A percentile compares a stretch with the other conserved stretches of the same genome.
phyloP scores from a whole-genome alignment of 1,284 basidiomycete species.

The Polyporus tsugae region DNA sequence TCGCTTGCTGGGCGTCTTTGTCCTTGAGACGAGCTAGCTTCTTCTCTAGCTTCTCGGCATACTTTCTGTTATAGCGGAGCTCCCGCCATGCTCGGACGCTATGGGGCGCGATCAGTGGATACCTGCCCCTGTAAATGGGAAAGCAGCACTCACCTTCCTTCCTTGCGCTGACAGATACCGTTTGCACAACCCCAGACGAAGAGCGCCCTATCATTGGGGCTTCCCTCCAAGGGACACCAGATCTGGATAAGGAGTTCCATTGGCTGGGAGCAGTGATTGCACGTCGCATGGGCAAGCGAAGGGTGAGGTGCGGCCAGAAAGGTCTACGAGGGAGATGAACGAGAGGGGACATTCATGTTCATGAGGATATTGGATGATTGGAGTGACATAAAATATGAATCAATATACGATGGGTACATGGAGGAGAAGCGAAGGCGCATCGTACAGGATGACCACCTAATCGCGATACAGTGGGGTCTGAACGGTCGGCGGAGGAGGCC shows the following conservation, averaged over 20 bases:
- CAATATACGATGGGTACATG: conserved; percentile 51
- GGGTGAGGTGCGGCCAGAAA: conserved; percentile 44
- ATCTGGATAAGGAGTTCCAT: conserved; percentile 85
- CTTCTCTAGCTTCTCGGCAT: conserved; percentile 73
- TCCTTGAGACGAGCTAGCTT: conserved; percentile 46
- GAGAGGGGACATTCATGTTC: not conserved
- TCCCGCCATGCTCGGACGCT: conserved; percentile 84
- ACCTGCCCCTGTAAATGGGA: not conserved
- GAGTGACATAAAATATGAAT: conserved; percentile 35
- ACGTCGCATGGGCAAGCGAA: conserved; percentile 52
- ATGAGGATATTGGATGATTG: conserved; percentile 12
- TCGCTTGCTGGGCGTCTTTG: conserved; percentile 47
- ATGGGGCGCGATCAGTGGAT: conserved; percentile 21
- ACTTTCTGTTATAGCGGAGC: conserved; percentile 72
- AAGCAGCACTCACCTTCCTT: conserved; percentile 54
- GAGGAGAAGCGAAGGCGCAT: conserved; percentile 48
- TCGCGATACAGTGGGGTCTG: conserved; percentile 82
- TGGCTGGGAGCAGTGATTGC: conserved; percentile 71
- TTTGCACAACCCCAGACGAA: conserved; percentile 84
- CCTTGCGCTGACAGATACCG: conserved; percentile 71
- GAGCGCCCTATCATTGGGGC: conserved; percentile 80
- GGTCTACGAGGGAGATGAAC: conserved; percentile 32
- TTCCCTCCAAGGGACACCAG: conserved; percentile 87
- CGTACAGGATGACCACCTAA: conserved; percentile 89
- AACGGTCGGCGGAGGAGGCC: conserved; percentile 60